Evolutionary conservation across 805 yeast species (phyloP).

Genomic region (Suhomyces sp.): DNA sequence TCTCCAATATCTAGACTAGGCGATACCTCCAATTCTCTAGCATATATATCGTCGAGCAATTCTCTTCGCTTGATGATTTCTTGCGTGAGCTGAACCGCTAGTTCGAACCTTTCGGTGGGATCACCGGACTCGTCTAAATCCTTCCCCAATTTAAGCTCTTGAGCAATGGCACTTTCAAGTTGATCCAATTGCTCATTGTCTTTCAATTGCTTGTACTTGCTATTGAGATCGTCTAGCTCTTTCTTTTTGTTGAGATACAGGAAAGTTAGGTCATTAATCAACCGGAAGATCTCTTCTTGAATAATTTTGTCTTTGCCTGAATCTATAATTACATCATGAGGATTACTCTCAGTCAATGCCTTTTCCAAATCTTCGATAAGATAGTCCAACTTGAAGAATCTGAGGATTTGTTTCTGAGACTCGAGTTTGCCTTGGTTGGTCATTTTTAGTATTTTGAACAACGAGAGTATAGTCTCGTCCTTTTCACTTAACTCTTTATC

Average conservation of each 20-base stretch:
- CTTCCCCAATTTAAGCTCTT: neutral
- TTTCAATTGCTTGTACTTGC: conserved; percentile 8
- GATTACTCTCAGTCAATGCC: conserved; percentile 8
- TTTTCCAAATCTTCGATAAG: conserved; percentile 26
- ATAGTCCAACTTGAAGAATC: conserved; percentile 31
- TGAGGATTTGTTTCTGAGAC: conserved; percentile 27
- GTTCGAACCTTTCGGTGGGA: conserved; percentile 14
- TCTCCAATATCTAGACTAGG: neutral
- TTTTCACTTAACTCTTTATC: conserved; percentile 37
- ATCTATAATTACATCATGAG: conserved; percentile 19
- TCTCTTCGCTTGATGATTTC: conserved; percentile 21
- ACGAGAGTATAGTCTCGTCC: conserved; percentile 30
- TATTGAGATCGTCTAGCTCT: conserved; percentile 19
- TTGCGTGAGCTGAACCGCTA: conserved; percentile 26
- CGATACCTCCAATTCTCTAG: conserved; percentile 16
- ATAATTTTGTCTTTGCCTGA: conserved; percentile 29
- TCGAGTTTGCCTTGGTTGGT: conserved; percentile 23
- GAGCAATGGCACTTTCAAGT: neutral
- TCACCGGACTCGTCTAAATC: neutral
- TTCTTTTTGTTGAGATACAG: conserved; percentile 32
- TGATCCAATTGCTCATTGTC: conserved; percentile 10
- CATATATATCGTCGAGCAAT: conserved; percentile 16
- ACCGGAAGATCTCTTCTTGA: conserved; percentile 40
- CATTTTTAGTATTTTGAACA: conserved; percentile 23
- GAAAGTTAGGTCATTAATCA: conserved; percentile 37